Evolutionary conservation across 2,329 filamentous ascomycete genomes (phyloP), one percentile per base, ranked within the genome.

Genomic region (Malbranchea zuffiana): DNA sequence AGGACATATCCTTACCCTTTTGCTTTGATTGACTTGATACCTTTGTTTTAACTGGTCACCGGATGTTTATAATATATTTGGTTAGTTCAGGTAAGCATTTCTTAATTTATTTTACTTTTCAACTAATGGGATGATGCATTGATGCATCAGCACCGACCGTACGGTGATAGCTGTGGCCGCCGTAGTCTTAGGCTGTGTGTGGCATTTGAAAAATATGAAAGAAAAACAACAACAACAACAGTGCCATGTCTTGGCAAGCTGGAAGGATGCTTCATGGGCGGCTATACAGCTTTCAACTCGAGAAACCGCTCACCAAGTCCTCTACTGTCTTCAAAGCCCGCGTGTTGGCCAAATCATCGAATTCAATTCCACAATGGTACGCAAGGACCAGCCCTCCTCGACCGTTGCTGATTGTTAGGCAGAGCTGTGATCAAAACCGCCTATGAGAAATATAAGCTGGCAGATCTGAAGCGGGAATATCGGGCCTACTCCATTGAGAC

Each of bases 301-400:
- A 39, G 16, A 39, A 39, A 28, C 36, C 36, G 23, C 30, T 39
- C 13, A 39, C 36, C 7, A 39, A 39, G 20, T 39, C 20, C 24
- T 39, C 36, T 16, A 39, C 36, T 7, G 20, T 33, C 36, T 39
- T 39, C 36, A 39, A 39, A 33, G 36, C 36, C 6, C 28, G 36
- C 24, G 36, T 39, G 32, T 33, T 39, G 36, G 21, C 29, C 16
- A 32, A 39, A 20, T 39, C 30, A 25, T 21, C 13, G 5, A 30
- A 8, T 19, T 34, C 29, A 20, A 21, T 21, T 18, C 36, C 36
- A 21, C 12, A 39, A 39, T 39, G 36, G 30, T 39, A 39, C 17
- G 36, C 24, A 39, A 26, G 20, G 19, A 10, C 27, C n/a, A 25
- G 28, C 27, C 29, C 3, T 39, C 13, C 24, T 26, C 28, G 15